These are phyloP conservation scores for Sedum album DNA, from an alignment of 164 flowering plant genomes.

Conservation along the genomic window DNA sequence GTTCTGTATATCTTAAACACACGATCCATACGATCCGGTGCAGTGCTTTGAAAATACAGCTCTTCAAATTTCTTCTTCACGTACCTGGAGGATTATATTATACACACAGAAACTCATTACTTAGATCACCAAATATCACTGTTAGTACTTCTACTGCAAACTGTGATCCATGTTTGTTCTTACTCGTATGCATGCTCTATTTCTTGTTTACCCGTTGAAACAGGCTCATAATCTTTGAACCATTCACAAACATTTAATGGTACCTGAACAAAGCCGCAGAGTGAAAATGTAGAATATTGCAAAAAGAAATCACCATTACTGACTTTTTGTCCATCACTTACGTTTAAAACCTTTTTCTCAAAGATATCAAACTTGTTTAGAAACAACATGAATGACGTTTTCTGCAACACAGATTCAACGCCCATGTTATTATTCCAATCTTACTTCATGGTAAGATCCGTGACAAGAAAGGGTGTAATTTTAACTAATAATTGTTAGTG, in stretches of 20 bases:
- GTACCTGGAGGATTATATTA: conserved; percentile 37
- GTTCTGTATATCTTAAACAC: conserved; percentile 93
- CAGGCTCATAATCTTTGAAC: conserved; percentile 95
- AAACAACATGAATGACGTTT: conserved; percentile 95
- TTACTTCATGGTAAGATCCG: background rate
- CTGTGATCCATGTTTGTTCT: conserved; percentile 20
- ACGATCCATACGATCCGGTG: conserved; percentile 79
- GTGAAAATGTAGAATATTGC: background rate
- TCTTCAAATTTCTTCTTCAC: conserved; percentile 99
- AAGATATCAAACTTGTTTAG: conserved; percentile 95
- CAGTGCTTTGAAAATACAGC: conserved; percentile 71
- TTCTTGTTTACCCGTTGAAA: conserved; percentile 87
- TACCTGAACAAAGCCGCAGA: conserved; percentile 38
- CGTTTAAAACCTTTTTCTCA: conserved; percentile 83
- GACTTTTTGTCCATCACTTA: conserved; percentile 26
- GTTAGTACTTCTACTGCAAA: too few species aligned
- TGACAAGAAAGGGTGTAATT: background rate
- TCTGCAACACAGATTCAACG: conserved; percentile 38
- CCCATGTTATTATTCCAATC: background rate
- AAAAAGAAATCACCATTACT: background rate
- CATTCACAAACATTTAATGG: conserved; percentile 89
- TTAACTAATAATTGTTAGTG: background rate
- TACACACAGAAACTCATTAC: background rate
- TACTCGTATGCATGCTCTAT: conserved; percentile 97
- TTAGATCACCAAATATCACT: background rate